These are phyloP conservation scores for Acorus calamus DNA, from an alignment of 106 monocot genomes.

Conservation along the genomic window DNA sequence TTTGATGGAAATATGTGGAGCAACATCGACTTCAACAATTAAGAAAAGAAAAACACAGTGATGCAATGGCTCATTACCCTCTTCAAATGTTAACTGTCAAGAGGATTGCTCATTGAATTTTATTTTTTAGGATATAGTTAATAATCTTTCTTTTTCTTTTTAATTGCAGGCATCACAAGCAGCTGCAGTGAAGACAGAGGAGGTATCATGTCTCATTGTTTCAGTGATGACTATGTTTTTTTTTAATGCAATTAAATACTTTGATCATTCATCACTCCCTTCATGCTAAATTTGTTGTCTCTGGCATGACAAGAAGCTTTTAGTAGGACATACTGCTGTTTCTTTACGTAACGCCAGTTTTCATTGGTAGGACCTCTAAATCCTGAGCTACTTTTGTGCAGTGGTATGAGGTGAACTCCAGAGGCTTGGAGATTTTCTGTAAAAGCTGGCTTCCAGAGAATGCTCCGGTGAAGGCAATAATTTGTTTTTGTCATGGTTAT, in stretches of 20 bases:
- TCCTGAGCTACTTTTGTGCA: constrained; percentile 14
- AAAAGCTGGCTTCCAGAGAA: constrained; percentile 78
- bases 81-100: neutral
- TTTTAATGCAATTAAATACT: neutral
- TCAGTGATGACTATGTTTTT: neutral
- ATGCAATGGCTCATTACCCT: too few species aligned
- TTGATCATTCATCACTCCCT: constrained; percentile 4
- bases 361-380: too few species aligned
- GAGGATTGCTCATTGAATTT: neutral
- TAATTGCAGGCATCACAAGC: too few species aligned
- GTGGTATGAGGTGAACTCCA: constrained; percentile 66
- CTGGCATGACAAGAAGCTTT: too few species aligned
- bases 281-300: too few species aligned
- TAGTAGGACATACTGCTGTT: too few species aligned
- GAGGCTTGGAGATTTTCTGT: constrained; percentile 75
- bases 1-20: too few species aligned
- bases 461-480: constrained; percentile 53
- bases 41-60: too few species aligned
- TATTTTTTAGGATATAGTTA: neutral
- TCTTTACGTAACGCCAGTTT: too few species aligned
- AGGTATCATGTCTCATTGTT: too few species aligned
- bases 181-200: too few species aligned
- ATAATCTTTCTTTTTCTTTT: neutral
- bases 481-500: constrained; percentile 94
- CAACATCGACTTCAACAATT: too few species aligned